Evolutionary conservation across 2,329 filamentous ascomycete genomes (phyloP), one percentile per base, ranked within the genome.

Genomic region (Dactylellina haptotyla): DNA sequence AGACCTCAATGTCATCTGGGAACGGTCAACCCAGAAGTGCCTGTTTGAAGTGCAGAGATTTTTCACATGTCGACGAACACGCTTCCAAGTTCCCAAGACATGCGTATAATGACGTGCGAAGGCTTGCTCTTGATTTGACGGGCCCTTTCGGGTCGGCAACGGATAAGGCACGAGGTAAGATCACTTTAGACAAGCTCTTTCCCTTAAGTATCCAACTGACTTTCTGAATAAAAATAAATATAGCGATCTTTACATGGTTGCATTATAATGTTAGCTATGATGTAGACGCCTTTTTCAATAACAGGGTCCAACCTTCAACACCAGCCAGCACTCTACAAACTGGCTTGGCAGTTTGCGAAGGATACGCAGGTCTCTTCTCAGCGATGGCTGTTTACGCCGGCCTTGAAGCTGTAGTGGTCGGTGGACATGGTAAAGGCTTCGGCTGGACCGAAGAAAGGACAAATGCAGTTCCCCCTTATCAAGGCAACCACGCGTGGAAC

Each of bases 241-340:
- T 37, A 71, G 92, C 88, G 1, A 91, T 99, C 71, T 98, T 98
- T 80, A 92, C 91, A 0, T 99, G 95, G 95, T 88, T 93, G 41
- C 94, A 98, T 81, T 89, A 98, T 81, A 98, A 98, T 78, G 89
- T 99, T 67, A 85, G 85, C 50, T 99, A 98, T 80, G 92, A 98
- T 79, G 87, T 88, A 0, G 85, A 87, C 25, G 86, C 89, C 23
- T 96, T 97, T 82, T 96, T 96, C 79, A 87, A 85, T 65, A 87
- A 88, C 34, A 87, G 84, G 50, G 83, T 96, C 30, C 85, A 88
- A 75, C 84, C 86, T 5, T 88, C 87, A 43, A 89, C 88, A 0
- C 89, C 92, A 0, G 86, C 88, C 32, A 87, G 89, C 30, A 94
- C 90, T 0, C 87, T 98, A 9, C 85, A 88, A 28, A 86, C 86